phyloP scores from a whole-genome alignment of 1,284 basidiomycete genomes.

The Cryptococcus sp. region DNA sequence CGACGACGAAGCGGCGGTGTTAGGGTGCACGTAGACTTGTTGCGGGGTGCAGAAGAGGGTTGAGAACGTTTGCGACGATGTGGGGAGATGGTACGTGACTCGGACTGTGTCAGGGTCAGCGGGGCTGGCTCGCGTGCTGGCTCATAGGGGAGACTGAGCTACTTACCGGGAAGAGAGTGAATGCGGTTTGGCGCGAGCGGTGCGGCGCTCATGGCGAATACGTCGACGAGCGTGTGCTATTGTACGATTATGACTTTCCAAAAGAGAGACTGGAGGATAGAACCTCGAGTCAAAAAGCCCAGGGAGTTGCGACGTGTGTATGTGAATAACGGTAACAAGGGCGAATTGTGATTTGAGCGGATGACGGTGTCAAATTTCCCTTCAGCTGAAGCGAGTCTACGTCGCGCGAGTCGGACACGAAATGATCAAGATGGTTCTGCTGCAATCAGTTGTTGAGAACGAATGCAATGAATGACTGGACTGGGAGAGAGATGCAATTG shows the following conservation, averaged over 20 bases:
- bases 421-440: background rate
- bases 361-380: background rate
- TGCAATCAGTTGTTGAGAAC: background rate
- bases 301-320: background rate
- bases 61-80: conserved; percentile 39
- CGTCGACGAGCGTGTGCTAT: background rate
- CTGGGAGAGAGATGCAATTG: background rate
- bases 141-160: background rate
- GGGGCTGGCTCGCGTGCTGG: background rate
- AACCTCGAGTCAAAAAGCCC: background rate
- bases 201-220: conserved; percentile 19
- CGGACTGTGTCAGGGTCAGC: conserved; percentile 27
- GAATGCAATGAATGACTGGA: background rate
- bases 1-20: conserved; percentile 20
- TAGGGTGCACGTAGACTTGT: conserved; percentile 49
- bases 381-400: no score
- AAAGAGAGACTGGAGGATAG: background rate
- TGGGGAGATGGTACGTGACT: conserved; percentile 45
- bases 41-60: conserved; percentile 39
- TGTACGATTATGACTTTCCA: background rate
- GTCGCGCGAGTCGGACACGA: no score
- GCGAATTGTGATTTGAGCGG: background rate
- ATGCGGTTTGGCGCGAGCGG: conserved; percentile 44
- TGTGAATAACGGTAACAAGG: background rate
- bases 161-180: conserved; percentile 46